Conservation (phyloP, 257 asterid species). For the Solanum piurae region DNA sequence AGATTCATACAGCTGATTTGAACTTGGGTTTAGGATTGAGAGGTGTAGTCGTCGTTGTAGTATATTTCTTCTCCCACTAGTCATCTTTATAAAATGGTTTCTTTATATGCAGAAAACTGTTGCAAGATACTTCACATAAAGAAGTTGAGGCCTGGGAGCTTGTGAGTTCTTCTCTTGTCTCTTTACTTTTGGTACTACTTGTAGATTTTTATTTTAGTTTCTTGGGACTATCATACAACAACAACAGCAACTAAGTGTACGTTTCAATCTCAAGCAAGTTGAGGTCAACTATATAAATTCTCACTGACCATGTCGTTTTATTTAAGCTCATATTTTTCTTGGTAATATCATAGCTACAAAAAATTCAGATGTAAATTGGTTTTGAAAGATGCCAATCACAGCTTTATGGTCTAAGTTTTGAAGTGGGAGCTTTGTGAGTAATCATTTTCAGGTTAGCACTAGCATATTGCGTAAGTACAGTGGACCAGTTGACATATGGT, state of each 20-base stretch:
- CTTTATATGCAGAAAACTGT: constrained; percentile 35
- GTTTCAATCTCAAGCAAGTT: background rate
- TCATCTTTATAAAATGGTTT: background rate
- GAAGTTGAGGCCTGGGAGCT: constrained; percentile 78
- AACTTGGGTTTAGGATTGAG: background rate
- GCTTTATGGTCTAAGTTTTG: background rate
- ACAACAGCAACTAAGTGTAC: background rate
- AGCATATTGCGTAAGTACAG: constrained; percentile 68
- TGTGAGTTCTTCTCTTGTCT: constrained; percentile 18
- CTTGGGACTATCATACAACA: background rate
- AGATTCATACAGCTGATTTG: background rate
- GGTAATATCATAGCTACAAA: background rate
- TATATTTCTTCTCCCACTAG: background rate
- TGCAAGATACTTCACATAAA: constrained; percentile 22
- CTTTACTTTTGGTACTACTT: background rate
- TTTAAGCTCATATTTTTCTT: background rate
- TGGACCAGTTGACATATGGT: constrained; percentile 77
- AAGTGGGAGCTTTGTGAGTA: background rate
- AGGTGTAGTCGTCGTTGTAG: background rate
- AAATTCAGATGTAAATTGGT: background rate
- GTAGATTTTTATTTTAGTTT: background rate
- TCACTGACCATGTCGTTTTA: background rate
- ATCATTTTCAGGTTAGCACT: constrained; percentile 47
- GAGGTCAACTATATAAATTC: background rate
- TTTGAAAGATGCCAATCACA: background rate